A percentile compares a stretch with the other conserved stretches of the same genome.
These are phyloP conservation scores for Carex pumila DNA, from an alignment of 176 grass and related monocot genomes.

Conservation along the genomic window DNA sequence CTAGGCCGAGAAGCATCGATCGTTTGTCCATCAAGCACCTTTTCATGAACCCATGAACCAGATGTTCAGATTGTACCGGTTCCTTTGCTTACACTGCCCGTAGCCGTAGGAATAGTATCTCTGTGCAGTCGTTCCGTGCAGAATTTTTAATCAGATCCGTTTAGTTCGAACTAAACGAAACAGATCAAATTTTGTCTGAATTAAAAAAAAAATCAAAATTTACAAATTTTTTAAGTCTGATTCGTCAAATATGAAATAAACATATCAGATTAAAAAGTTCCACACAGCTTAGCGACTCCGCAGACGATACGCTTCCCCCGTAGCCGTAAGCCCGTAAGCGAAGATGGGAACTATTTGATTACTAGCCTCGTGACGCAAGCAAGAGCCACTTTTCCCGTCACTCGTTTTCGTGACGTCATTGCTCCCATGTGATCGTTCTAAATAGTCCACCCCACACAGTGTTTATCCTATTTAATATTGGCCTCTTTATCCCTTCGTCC, in stretches of 20 bases:
- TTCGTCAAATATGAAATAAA: too few species aligned
- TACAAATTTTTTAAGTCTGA: too few species aligned
- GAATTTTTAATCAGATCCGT: too few species aligned
- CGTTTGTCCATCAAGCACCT: neutral
- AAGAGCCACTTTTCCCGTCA: conserved; percentile 27
- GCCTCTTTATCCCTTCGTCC: neutral
- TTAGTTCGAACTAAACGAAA: too few species aligned
- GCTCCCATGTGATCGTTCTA: conserved; percentile 33
- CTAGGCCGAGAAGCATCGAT: neutral
- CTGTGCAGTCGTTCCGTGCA: too few species aligned
- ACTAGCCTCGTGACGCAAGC: conserved; percentile 42
- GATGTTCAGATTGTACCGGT: neutral
- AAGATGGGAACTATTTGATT: neutral
- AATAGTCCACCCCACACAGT: conserved; percentile 12
- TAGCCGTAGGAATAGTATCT: too few species aligned
- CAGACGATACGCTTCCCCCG: too few species aligned
- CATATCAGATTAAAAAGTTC: too few species aligned
- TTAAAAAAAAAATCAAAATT: too few species aligned
- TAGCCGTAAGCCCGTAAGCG: neutral
- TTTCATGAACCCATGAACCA: neutral
- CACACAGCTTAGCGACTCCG: too few species aligned
- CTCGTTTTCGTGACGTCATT: conserved; percentile 43
- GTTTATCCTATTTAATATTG: neutral
- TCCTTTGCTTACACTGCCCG: neutral
- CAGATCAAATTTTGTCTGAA: too few species aligned